Conservation (phyloP, 805 yeast species). For the Hyphopichia homilentoma region DNA sequence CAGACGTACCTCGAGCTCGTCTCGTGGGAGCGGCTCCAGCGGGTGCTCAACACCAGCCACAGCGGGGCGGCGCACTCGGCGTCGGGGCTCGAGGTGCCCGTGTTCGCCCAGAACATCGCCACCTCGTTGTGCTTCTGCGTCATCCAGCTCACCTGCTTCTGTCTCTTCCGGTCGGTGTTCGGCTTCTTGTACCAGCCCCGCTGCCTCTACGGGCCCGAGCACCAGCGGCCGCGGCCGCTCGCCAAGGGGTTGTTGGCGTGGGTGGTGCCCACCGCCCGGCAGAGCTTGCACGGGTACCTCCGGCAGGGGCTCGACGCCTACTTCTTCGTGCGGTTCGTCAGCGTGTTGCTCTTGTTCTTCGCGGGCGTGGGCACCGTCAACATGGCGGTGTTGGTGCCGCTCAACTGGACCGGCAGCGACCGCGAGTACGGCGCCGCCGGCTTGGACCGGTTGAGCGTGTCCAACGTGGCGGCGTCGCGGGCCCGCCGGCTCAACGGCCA, state of each 20-base stretch:
- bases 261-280: conserved; percentile 43
- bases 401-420: conserved; percentile 48
- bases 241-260: conserved; percentile 51
- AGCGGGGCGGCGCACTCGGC: conserved; percentile 56
- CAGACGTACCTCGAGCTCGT: conserved; percentile 26
- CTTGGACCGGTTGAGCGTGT: conserved; percentile 65
- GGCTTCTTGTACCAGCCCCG: conserved; percentile 53
- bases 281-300: conserved; percentile 41
- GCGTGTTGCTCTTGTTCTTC: conserved; percentile 49
- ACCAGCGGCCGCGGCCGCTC: conserved; percentile 34
- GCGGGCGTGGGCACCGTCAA: conserved; percentile 49
- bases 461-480: conserved; percentile 57
- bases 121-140: conserved; percentile 52
- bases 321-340: conserved; percentile 62
- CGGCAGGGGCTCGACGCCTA: conserved; percentile 70
- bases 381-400: conserved; percentile 59
- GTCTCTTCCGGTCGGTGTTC: conserved; percentile 31
- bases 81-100: conserved; percentile 54
- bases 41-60: conserved; percentile 50
- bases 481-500: conserved; percentile 56
- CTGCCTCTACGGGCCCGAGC: conserved; percentile 38
- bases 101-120: conserved; percentile 53
- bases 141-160: conserved; percentile 45
- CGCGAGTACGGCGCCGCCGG: conserved; percentile 37
- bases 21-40: conserved; percentile 24